Percentiles rank a stretch among this genome's conserved stretches.
phyloP scores from a whole-genome alignment of 2,329 filamentous ascomycete genomes.

The Bipolaris cookei region DNA sequence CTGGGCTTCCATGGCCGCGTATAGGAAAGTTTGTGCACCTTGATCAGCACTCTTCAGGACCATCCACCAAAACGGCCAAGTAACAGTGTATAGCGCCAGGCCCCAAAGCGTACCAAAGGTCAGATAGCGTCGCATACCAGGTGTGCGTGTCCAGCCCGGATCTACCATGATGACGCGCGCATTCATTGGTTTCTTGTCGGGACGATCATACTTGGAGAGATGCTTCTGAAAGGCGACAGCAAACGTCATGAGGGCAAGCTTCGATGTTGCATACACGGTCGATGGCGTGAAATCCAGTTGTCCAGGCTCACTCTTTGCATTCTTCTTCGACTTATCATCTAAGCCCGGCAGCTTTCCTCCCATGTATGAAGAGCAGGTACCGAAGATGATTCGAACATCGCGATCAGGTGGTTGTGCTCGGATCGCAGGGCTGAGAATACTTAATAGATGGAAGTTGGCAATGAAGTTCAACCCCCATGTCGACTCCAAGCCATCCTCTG shows the following conservation, averaged over 20 bases:
- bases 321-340: constrained; percentile 64
- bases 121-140: constrained; percentile 85
- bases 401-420: constrained; percentile 91
- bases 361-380: constrained; percentile 89
- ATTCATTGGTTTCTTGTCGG: constrained; percentile 82
- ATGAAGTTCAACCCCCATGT: constrained; percentile 97
- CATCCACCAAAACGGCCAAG: constrained; percentile 85
- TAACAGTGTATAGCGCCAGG: constrained; percentile 74
- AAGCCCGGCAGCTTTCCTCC: constrained; percentile 70
- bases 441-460: constrained; percentile 92
- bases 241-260: constrained; percentile 85
- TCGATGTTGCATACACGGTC: constrained; percentile 57
- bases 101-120: constrained; percentile 84
- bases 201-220: constrained; percentile 80
- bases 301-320: constrained; percentile 24
- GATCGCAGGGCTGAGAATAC: constrained; percentile 87
- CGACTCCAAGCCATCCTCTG: constrained; percentile 80
- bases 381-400: constrained; percentile 86
- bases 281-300: constrained; percentile 52
- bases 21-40: constrained; percentile 85
- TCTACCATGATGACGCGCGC: constrained; percentile 85
- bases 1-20: constrained; percentile 80
- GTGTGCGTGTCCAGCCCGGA: constrained; percentile 82
- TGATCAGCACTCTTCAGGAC: constrained; percentile 82
- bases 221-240: constrained; percentile 92